These are phyloP conservation scores for Solanum ossicruentum DNA, from an alignment of 257 asterid genomes.

Conservation along the genomic window DNA sequence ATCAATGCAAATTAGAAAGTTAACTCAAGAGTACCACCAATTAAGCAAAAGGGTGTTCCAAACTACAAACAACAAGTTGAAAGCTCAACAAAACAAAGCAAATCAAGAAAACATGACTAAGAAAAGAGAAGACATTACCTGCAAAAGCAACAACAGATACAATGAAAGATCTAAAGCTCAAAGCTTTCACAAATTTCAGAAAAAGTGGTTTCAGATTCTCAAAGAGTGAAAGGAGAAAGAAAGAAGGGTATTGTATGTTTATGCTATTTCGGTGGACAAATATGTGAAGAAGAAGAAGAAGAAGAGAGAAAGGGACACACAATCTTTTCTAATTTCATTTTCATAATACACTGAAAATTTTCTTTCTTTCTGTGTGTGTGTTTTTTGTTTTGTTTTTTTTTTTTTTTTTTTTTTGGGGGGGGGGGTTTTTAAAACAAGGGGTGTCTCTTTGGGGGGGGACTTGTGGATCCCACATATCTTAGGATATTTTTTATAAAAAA, in stretches of 20 bases:
- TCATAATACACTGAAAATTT: background rate
- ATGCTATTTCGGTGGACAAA: background rate
- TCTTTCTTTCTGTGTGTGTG: background rate
- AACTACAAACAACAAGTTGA: background rate
- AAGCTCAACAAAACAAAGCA: background rate
- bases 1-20: background rate
- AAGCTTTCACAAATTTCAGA: background rate
- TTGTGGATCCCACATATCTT: background rate
- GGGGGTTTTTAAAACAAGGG: background rate
- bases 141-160: conserved; percentile 9
- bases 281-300: background rate
- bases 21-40: background rate
- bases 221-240: background rate
- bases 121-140: conserved; percentile 2
- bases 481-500: background rate
- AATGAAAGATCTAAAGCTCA: conserved; percentile 27
- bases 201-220: background rate
- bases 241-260: background rate
- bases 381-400: background rate
- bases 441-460: background rate
- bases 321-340: background rate
- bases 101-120: background rate
- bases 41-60: background rate
- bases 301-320: background rate
- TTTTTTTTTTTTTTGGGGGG: too few species aligned